Evolutionary conservation across 83 land plant species (phyloP), one percentile per base, ranked within the genome.

Genomic region (Thuja plicata): DNA sequence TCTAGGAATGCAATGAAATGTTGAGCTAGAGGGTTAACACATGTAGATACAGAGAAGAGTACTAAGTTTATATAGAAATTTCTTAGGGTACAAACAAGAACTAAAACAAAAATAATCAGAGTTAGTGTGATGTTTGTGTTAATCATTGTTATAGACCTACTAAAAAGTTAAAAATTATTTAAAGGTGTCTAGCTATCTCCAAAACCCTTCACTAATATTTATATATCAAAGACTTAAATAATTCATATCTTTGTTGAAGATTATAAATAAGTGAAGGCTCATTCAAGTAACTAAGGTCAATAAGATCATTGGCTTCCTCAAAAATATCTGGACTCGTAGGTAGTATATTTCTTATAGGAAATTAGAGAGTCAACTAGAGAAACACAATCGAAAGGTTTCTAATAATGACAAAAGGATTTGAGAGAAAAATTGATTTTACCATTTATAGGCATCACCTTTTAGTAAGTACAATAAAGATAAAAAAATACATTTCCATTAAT

Each of bases 231-330:
- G 19, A 88, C 98, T 93, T 87, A 98, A 99, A 94, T 97, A 98
- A 41, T 95, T 94, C 34, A 86, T 87, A 88, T 96, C 95, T 92
- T 60, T 91, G 77, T 70, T 89, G 88, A 30, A 98, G 91, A 88
- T 94, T 94, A 93, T 98, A 95, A 86, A 96, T 93, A 88, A 97
- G 92, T 87, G 99, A 96, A 87, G 99, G 99, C 86, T 98, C 99
- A 90, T 98, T 98, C 91, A 97, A 89, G 87, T 96, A 98, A 90
- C 97, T 96, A 78, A 98, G 96, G 85, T 98, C 95, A 46, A 92
- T 92, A 50, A 98, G 96, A 91, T 98, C 99, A 90, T 95, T 97
- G 76, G 93, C 95, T 38, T 97, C 98, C 82, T 94, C 99, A 24
- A 52, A 92, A 38, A 97, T 92, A 85, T 95, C 93, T 35, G 99